Percentiles rank a stretch among this genome's conserved stretches.
Evolutionary conservation across 495 filamentous ascomycete species (phyloP).

Genomic region (Oleoguttula mirabilis): DNA sequence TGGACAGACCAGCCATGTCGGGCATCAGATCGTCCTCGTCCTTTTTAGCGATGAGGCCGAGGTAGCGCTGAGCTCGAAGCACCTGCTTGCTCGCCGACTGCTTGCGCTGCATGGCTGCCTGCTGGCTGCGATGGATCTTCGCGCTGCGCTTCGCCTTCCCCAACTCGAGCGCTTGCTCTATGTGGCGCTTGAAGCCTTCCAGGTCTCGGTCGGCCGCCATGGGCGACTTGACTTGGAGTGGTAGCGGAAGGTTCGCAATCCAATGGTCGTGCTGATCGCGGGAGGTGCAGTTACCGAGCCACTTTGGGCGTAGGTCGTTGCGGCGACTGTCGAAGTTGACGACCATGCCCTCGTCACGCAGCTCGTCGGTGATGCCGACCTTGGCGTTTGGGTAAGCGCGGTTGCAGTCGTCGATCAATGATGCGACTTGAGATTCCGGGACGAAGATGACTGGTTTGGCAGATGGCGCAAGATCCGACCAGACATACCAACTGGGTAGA

Average conservation of each 20-base stretch:
- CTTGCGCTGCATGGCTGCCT: constrained; percentile 34
- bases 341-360: constrained; percentile 38
- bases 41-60: constrained; percentile 43
- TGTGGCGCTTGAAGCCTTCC: constrained; percentile 37
- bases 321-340: constrained; percentile 50
- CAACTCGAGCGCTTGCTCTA: constrained; percentile 34
- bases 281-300: constrained; percentile 44
- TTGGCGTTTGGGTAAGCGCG: constrained; percentile 30
- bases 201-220: constrained; percentile 26
- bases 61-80: constrained; percentile 54
- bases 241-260: constrained; percentile 20
- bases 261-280: constrained; percentile 27
- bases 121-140: constrained; percentile 33
- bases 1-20: constrained; percentile 5
- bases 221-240: constrained; percentile 1
- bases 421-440: constrained; percentile 47
- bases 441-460: constrained; percentile 50
- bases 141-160: constrained; percentile 36
- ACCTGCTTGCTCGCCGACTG: constrained; percentile 37
- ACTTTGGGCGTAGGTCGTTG: constrained; percentile 48
- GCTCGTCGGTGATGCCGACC: constrained; percentile 40
- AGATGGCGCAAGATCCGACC: constrained; percentile 34
- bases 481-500: constrained; percentile 57
- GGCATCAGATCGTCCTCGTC: not conserved
- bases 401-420: constrained; percentile 50